Evolutionary conservation across 2,329 filamentous ascomycete species (phyloP).

Genomic region (Paramyrothecium sp.): DNA sequence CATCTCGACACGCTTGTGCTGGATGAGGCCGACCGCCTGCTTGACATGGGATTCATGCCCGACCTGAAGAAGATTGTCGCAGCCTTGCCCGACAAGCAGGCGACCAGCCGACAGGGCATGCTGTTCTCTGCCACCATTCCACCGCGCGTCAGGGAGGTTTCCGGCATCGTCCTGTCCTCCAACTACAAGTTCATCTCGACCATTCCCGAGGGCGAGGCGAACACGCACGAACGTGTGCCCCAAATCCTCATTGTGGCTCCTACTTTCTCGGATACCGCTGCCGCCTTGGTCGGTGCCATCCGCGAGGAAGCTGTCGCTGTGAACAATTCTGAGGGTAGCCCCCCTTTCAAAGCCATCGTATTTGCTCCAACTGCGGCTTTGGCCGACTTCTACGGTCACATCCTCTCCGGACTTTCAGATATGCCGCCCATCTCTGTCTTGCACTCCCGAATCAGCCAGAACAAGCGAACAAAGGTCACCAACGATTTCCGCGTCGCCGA

Average conservation of each 20-base stretch:
- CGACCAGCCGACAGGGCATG: constrained; percentile 67
- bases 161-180: constrained; percentile 64
- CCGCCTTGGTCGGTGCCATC: constrained; percentile 57
- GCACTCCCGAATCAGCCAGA: constrained; percentile 51
- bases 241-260: constrained; percentile 69
- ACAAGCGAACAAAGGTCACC: constrained; percentile 54
- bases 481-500: constrained; percentile 58
- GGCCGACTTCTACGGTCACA: constrained; percentile 47
- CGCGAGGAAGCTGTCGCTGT: constrained; percentile 36
- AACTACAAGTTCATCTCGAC: constrained; percentile 82
- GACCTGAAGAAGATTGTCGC: constrained; percentile 75
- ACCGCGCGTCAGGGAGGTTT: constrained; percentile 74
- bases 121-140: constrained; percentile 85
- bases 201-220: constrained; percentile 70
- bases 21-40: constrained; percentile 78
- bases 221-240: constrained; percentile 73
- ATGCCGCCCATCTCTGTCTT: constrained; percentile 43
- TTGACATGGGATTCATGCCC: constrained; percentile 83
- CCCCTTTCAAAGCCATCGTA: constrained; percentile 78
- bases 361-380: constrained; percentile 66
- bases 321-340: constrained; percentile 19
- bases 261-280: constrained; percentile 66
- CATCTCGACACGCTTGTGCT: constrained; percentile 76
- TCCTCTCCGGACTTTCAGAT: constrained; percentile 38
- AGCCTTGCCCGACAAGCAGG: constrained; percentile 61